These are phyloP conservation scores for Kodamaea neixiangensis DNA, from an alignment of 805 yeast genomes.

Conservation along the genomic window DNA sequence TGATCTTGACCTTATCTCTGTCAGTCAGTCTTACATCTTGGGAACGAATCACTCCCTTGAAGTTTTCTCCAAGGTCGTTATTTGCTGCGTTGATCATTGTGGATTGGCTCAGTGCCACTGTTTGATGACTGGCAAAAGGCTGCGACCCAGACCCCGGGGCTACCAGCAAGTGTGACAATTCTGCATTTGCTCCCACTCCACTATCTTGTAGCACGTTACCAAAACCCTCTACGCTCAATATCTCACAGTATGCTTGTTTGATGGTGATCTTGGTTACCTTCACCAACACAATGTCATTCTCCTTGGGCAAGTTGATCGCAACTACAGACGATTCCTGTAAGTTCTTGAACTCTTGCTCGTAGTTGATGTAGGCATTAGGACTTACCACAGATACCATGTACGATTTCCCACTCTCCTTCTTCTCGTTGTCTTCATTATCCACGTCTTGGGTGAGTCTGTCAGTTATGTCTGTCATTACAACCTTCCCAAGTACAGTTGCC, in stretches of 20 bases:
- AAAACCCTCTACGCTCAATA: constrained; percentile 61
- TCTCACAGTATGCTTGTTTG: constrained; percentile 78
- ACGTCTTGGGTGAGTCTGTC: constrained; percentile 16
- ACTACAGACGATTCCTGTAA: constrained; percentile 18
- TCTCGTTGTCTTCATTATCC: constrained; percentile 14
- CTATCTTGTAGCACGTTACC: constrained; percentile 59
- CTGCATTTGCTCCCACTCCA: constrained; percentile 63
- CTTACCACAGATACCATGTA: constrained; percentile 35
- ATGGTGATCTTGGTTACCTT: constrained; percentile 65
- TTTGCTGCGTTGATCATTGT: constrained; percentile 40
- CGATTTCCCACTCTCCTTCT: constrained; percentile 15
- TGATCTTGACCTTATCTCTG: constrained; percentile 79
- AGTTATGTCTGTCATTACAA: constrained; percentile 32
- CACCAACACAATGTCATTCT: constrained; percentile 80
- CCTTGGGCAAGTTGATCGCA: constrained; percentile 68
- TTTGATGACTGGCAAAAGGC: constrained; percentile 32
- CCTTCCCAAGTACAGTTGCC: constrained; percentile 66
- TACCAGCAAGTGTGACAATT: constrained; percentile 36
- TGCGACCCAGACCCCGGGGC: constrained; percentile 59
- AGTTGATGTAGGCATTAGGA: constrained; percentile 26
- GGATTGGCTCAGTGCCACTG: constrained; percentile 45
- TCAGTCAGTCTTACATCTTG: constrained; percentile 93
- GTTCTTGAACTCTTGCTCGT: constrained; percentile 21
- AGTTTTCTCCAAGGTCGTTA: constrained; percentile 81
- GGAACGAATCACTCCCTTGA: constrained; percentile 79